Evolutionary conservation across 257 asterid genomes (phyloP).

Genomic region (Penstemon newberryi): DNA sequence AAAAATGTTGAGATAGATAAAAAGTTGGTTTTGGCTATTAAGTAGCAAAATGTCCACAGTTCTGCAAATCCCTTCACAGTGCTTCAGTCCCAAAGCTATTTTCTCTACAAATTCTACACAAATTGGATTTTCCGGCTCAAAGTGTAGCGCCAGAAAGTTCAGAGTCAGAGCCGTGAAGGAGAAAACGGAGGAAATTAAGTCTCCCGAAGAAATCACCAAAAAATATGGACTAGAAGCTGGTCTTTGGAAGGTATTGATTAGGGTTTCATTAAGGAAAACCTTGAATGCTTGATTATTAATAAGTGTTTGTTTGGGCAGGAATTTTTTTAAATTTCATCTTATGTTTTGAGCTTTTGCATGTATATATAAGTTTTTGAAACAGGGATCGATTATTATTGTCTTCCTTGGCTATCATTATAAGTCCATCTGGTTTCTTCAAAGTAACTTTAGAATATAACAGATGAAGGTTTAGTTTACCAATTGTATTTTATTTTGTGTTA

Average conservation of each 20-base stretch:
- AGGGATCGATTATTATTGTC: background rate
- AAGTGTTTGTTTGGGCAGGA: background rate
- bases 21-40: background rate
- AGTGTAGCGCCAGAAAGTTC: constrained; percentile 26
- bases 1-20: too few species aligned
- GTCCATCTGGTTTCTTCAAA: constrained; percentile 7
- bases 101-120: constrained; percentile 24
- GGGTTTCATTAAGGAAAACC: background rate
- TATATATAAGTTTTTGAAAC: background rate
- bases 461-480: background rate
- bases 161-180: constrained; percentile 72
- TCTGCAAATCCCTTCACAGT: constrained; percentile 45
- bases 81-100: constrained; percentile 27
- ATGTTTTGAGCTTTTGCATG: background rate
- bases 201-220: constrained; percentile 75
- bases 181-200: constrained; percentile 67
- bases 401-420: background rate
- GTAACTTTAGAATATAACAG: background rate
- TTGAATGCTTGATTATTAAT: constrained; percentile 9
- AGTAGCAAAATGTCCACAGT: constrained; percentile 51
- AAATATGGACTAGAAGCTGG: constrained; percentile 96
- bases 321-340: background rate
- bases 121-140: constrained; percentile 21
- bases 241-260: constrained; percentile 78
- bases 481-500: background rate